Evolutionary conservation across 345 rosid species (phyloP).

Genomic region (Trapa incisa): DNA sequence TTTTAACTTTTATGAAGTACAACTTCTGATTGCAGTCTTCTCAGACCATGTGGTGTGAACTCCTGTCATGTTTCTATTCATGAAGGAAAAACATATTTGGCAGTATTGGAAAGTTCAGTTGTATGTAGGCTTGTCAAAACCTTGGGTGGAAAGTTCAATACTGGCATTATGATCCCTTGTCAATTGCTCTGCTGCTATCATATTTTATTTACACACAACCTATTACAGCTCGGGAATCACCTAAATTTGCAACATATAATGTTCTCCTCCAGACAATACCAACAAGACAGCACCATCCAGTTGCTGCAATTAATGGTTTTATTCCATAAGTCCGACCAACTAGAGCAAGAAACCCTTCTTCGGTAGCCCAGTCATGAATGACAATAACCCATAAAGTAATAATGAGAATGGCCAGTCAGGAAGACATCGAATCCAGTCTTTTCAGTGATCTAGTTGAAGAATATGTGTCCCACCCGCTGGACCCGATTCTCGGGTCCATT

Average conservation of each 20-base stretch:
- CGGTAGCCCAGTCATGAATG: conserved; percentile 28
- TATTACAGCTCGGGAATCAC: conserved; percentile 90
- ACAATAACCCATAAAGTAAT: neutral
- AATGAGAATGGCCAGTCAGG: too few relatives aligned
- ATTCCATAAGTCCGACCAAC: conserved; percentile 55
- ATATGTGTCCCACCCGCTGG: too few relatives aligned
- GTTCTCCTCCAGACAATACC: conserved; percentile 81
- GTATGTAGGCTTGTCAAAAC: too few relatives aligned
- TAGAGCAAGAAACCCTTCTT: conserved; percentile 79
- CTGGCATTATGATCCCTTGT: conserved; percentile 83
- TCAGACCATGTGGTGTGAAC: too few relatives aligned
- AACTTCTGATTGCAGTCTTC: neutral
- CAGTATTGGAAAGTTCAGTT: too few relatives aligned
- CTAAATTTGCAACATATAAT: conserved; percentile 68
- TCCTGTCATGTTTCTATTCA: too few relatives aligned
- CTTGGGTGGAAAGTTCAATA: conserved; percentile 19
- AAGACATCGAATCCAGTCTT: too few relatives aligned
- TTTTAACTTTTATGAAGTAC: neutral
- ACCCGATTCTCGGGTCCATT: too few relatives aligned
- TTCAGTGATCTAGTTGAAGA: too few relatives aligned
- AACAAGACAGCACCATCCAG: conserved; percentile 85
- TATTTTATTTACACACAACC: conserved; percentile 50
- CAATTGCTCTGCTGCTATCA: conserved; percentile 71
- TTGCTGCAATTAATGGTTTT: conserved; percentile 74
- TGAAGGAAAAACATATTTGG: too few relatives aligned